Evolutionary conservation across 2,329 filamentous ascomycete genomes (phyloP), one percentile per base, ranked within the genome.

Genomic region (Apiospora marii): DNA sequence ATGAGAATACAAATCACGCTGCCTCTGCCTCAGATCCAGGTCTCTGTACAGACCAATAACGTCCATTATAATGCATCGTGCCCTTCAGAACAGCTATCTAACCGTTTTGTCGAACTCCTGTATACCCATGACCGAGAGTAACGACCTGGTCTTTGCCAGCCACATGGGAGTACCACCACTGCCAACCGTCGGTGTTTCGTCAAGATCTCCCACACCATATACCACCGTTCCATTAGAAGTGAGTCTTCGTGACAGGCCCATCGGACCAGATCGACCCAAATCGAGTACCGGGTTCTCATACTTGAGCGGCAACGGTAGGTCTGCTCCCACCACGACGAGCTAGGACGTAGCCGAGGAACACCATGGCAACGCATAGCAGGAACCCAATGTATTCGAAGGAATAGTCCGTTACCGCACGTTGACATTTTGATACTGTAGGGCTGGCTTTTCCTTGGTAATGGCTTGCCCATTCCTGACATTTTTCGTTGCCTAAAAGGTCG

Each of bases 401-500:
- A 37, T 41, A 64, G 19, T 64, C 58, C 22, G 58, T 64, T 37
- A 64, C 34, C 24, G 58, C 58, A 5, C 58, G 58, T 22, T 41
- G 30, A 10, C 58, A 64, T 64, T 34, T 37, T 41, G 58, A 3
- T 22, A n/a, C n/a, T 6, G 19, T 22, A 12, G 27, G 27, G 27
- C 34, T 24, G 24, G 1, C 4, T 5, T 30, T 53, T 58, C 51
- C 24, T 37, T 37, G 34, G 5, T 2, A 51, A 4, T 10, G 3
- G 4, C n/a, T 27, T 22, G 3, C 19, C 24, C 24, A 51, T 3
- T 51, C 49, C 1, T 1, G 1, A 27, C 49, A 51, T 2, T 1
- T 13, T n/a, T n/a, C n/a, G n/a, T 13, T 13, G 13, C 3, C 10
- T 4, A 4, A 0, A 24, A 5, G 22, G 5, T 27, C 3, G 0